Evolutionary conservation across 345 rosid genomes (phyloP).

Genomic region (Eutrema yunnanense): DNA sequence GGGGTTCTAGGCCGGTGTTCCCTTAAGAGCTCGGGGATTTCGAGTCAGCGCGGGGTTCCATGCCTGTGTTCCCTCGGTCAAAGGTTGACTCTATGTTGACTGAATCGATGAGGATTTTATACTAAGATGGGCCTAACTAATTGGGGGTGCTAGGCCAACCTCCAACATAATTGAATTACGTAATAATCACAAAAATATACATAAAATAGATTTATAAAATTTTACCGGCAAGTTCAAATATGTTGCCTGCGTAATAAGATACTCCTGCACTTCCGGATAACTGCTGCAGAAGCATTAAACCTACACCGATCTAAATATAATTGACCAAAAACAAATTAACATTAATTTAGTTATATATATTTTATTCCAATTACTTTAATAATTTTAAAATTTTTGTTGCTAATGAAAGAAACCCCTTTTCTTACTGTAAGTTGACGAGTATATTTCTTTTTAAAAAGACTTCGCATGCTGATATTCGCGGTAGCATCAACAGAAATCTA

Average conservation of each 20-base stretch:
- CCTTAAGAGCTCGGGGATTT: no score
- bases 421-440: conserved; percentile 46
- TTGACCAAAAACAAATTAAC: not conserved
- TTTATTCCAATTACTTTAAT: not conserved
- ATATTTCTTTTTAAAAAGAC: conserved; percentile 56
- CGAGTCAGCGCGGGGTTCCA: no score
- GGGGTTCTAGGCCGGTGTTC: no score
- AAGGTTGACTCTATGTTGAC: no score
- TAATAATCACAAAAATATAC: not conserved
- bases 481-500: conserved; percentile 39
- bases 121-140: no score
- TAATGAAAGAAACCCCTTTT: not conserved
- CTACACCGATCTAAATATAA: conserved; percentile 45
- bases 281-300: conserved; percentile 60
- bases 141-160: no score
- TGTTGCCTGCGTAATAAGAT: conserved; percentile 36
- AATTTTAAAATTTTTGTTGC: not conserved
- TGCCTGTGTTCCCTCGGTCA: no score
- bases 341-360: not conserved
- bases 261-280: conserved; percentile 45
- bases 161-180: not conserved
- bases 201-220: not conserved
- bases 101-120: no score
- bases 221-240: conserved; percentile 53
- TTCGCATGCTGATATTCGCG: conserved; percentile 29